phyloP scores from a whole-genome alignment of 257 asterid species.

The Plantago elongata region DNA sequence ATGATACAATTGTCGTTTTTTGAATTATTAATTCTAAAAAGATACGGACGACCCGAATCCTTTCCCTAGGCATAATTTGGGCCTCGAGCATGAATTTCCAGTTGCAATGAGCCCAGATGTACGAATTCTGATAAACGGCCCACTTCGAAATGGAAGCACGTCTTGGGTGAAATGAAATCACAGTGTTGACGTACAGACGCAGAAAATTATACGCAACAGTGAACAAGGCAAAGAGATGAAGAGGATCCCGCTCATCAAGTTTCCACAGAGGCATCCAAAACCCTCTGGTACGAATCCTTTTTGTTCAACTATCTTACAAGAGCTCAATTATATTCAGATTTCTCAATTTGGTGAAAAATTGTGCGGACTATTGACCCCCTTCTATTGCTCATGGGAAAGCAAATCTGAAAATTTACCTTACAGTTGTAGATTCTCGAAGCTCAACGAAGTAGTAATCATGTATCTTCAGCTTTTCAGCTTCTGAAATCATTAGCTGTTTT shows the following conservation, averaged over 20 bases:
- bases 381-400: neutral
- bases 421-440: neutral
- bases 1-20: too few relatives aligned
- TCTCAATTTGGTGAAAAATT: neutral
- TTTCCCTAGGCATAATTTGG: too few relatives aligned
- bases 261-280: slow-evolving; percentile 70
- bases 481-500: too few relatives aligned
- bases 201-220: neutral
- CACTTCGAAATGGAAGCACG: too few relatives aligned
- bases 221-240: slow-evolving; percentile 52
- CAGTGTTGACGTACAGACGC: neutral
- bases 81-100: too few relatives aligned
- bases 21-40: too few relatives aligned
- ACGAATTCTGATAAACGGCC: too few relatives aligned
- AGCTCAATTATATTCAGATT: neutral
- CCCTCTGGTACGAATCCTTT: slow-evolving; percentile 33
- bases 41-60: too few relatives aligned
- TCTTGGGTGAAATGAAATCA: neutral
- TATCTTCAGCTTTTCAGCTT: neutral
- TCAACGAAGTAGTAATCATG: neutral
- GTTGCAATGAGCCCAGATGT: too few relatives aligned
- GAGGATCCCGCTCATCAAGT: slow-evolving; percentile 86
- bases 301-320: neutral
- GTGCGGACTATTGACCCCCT: neutral
- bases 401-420: neutral